phyloP scores from a whole-genome alignment of 495 filamentous ascomycete species.

The Chaetomidium leptoderma region DNA sequence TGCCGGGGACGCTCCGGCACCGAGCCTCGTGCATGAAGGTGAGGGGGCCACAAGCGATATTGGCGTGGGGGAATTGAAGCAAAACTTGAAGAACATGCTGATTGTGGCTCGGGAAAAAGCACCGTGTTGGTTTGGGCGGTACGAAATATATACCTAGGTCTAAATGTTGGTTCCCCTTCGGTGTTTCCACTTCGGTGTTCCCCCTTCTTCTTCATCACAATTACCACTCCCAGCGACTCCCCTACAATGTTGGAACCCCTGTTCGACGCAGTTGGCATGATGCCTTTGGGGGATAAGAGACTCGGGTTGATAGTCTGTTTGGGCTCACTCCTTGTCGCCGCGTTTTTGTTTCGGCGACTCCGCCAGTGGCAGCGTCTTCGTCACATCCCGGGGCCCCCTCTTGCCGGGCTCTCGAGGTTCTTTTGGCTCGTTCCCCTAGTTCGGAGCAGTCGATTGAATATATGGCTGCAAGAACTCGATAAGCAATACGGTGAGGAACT shows the following conservation, averaged over 20 bases:
- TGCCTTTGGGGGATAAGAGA: not conserved
- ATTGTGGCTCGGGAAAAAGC: too few species aligned
- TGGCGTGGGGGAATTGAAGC: too few species aligned
- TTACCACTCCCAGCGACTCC: not conserved
- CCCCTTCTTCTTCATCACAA: not conserved
- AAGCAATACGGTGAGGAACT: not conserved
- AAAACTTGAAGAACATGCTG: too few species aligned
- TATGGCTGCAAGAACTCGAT: not conserved
- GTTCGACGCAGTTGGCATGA: not conserved
- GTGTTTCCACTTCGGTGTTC: too few species aligned
- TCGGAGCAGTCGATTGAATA: not conserved
- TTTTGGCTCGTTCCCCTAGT: constrained; percentile 4
- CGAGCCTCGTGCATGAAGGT: too few species aligned
- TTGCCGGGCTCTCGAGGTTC: not conserved
- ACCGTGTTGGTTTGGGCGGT: too few species aligned
- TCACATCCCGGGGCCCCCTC: constrained; percentile 2
- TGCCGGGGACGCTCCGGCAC: too few species aligned
- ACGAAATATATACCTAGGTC: too few species aligned
- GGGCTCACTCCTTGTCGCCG: not conserved
- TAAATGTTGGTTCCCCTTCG: not conserved
- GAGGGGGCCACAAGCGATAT: too few species aligned
- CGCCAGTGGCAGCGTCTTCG: not conserved
- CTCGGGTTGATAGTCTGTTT: not conserved
- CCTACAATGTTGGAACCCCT: not conserved
- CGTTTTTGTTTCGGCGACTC: not conserved